A percentile compares a stretch with the other conserved stretches of the same genome.
Evolutionary conservation across 2,329 filamentous ascomycete species (phyloP).

Genomic region (Clarireedia hainanense): DNA sequence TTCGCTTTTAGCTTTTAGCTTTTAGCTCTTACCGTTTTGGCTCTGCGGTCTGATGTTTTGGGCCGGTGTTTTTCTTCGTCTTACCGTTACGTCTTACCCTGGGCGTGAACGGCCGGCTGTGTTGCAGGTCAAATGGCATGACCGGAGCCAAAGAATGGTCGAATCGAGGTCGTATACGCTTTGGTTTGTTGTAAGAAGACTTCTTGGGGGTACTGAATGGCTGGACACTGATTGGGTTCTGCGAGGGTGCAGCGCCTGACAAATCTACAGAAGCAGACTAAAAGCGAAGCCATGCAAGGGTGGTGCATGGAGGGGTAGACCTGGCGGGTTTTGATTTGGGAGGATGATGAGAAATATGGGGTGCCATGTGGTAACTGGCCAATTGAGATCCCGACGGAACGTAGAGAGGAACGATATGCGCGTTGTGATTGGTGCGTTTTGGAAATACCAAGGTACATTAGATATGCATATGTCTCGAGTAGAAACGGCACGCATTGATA

Average conservation of each 20-base stretch:
- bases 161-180: neutral
- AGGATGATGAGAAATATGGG: slow-evolving; percentile 1
- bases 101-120: neutral
- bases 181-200: no score
- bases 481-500: no score
- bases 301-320: slow-evolving; percentile 7
- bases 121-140: neutral
- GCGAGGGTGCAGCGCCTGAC: slow-evolving; percentile 1
- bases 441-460: neutral
- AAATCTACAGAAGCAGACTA: neutral
- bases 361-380: slow-evolving; percentile 1
- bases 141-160: neutral
- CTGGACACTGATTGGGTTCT: no score
- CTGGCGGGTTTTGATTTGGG: slow-evolving; percentile 7
- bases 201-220: no score
- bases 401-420: neutral
- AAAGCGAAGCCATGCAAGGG: neutral
- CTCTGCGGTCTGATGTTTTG: no score
- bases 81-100: neutral
- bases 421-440: neutral
- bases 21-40: no score
- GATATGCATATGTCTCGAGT: neutral
- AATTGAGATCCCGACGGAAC: neutral
- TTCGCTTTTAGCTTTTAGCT: no score
- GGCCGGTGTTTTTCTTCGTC: neutral